phyloP scores from a whole-genome alignment of 2,329 filamentous ascomycete species.

The Metarhizium robertsii region DNA sequence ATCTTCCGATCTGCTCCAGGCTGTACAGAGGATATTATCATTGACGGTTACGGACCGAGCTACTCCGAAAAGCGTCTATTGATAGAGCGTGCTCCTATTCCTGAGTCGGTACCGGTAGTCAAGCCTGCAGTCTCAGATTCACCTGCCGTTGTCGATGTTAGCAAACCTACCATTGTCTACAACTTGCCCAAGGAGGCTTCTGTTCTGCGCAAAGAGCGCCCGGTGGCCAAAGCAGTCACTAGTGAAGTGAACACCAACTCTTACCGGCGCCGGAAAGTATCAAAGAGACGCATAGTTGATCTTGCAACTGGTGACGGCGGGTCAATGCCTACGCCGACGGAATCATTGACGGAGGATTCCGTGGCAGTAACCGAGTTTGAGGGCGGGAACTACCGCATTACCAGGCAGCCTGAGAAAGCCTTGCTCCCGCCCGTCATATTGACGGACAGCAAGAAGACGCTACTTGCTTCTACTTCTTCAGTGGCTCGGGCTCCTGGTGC shows the following conservation, averaged over 20 bases:
- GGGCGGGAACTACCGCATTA: slow-evolving; percentile 34
- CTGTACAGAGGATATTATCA: slow-evolving; percentile 80
- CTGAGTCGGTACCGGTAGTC: slow-evolving; percentile 67
- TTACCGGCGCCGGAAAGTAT: slow-evolving; percentile 49
- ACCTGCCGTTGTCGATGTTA: slow-evolving; percentile 53
- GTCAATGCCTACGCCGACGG: slow-evolving; percentile 16
- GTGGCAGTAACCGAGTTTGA: slow-evolving; percentile 12
- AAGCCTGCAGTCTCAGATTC: slow-evolving; percentile 57
- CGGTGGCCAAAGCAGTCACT: slow-evolving; percentile 39
- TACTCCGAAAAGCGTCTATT: slow-evolving; percentile 79
- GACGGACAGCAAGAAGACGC: slow-evolving; percentile 23
- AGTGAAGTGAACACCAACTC: slow-evolving; percentile 51
- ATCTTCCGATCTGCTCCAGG: slow-evolving; percentile 85
- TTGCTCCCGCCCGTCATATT: slow-evolving; percentile 20
- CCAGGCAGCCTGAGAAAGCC: slow-evolving; percentile 29
- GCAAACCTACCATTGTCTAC: slow-evolving; percentile 55
- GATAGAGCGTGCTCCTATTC: slow-evolving; percentile 70
- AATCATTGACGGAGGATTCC: slow-evolving; percentile 13
- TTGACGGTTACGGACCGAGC: slow-evolving; percentile 76
- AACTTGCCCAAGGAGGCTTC: slow-evolving; percentile 38
- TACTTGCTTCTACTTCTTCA: not conserved
- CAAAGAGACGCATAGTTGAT: slow-evolving; percentile 57
- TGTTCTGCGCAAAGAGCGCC: slow-evolving; percentile 51
- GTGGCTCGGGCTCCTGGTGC: not conserved
- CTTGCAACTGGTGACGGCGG: slow-evolving; percentile 43